Base-by-base conservation (phyloP, 129 eudicot genomes). In the Apium graveolens region DNA sequence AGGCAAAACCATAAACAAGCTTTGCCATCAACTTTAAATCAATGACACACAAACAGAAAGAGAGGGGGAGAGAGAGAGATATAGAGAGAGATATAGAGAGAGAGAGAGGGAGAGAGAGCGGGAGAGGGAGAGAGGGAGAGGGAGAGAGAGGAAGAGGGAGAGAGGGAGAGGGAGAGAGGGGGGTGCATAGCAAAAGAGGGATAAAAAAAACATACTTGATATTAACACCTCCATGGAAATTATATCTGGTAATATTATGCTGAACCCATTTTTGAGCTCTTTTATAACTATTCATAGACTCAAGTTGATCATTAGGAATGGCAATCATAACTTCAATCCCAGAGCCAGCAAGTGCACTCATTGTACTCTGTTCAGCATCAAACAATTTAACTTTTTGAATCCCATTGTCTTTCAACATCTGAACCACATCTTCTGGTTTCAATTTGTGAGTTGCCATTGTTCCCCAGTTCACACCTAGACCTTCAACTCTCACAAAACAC, bases 391-490 rank as follows among this genome's bases (percentile, higher is more conserved):
- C 88, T 76, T 86, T 88, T 38, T 62, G 75, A 74, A 88, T 88
- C 26, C 86, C 90, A 81, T 88, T 88, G 77, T 86, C 92, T 51
- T 74, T 77, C 65, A 88, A 69, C 88, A 88, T 63, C 73, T 88
- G 88, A 34, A 88, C 92, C 83, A 88, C 92, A 26, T 24, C 77
- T 60, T 86, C 84, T 7, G 92, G 90, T 11, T 88, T 89, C 80
- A 88, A 72, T 60, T 77, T 80, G 82, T 88, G 89, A 49, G 75
- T 79, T 9, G 92, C 92, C 89, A 81, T 83, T 7, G 92, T 88
- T n/a, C 92, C 92, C 90, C 90, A 88, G 79, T 88, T 88, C 81
- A 88, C 88, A 18, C 92, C 92, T 1, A 88, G 82, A 43, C 88
- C 81, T 31, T 88, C 92, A 65, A 83, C 91, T 43, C 10, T 34